Base-by-base conservation (phyloP, 495 filamentous ascomycete genomes). In the Lasiosphaeria ovina region DNA sequence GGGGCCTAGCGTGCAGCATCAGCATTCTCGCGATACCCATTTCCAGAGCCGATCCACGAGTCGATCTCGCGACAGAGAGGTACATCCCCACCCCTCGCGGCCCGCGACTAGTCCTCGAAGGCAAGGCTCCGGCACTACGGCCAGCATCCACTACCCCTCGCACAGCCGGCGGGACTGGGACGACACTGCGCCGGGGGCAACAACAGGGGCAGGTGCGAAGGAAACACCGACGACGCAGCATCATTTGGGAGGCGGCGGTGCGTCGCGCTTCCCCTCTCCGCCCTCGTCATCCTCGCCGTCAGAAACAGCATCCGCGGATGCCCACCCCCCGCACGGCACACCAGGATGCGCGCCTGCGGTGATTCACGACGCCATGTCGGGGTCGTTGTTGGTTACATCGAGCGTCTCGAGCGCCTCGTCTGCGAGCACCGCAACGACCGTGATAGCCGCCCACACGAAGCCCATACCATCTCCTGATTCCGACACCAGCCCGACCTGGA, bases 401-500 rank as follows among this genome's bases (percentile, higher is more conserved):
- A 69, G 85, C 0, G 69, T 70, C 11, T 80, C 79, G 12, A 86
- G 81, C 12, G 74, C 80, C 47, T 74, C 70, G 49, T 73, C 69
- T 31, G 65, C 64, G 45, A 75, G 62, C 54, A 66, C 69, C 53
- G 71, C 67, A 55, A 62, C 71, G 11, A 72, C 73, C 56, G 69
- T 69, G 14, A 53, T 67, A 31, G 31, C 65, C 33, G 58, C 64
- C 4, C 58, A 69, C 9, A 61, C 66, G 6, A 68, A 66, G 52
- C 62, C 74, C 47, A 79, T 85, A 7, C 82, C 78, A 40, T 92
- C 89, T 4, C 89, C 90, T 32, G 85, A 80, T 55, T 87, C 87
- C 55, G 76, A 77, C 51, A 47, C 59, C 35, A 69, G 54, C 17
- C 61, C 61, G 59, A 57, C 33, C 5, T 69, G 69, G 69, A 44